These are phyloP conservation scores for Alnus rubra DNA, from an alignment of 306 rosid genomes.

Conservation along the genomic window DNA sequence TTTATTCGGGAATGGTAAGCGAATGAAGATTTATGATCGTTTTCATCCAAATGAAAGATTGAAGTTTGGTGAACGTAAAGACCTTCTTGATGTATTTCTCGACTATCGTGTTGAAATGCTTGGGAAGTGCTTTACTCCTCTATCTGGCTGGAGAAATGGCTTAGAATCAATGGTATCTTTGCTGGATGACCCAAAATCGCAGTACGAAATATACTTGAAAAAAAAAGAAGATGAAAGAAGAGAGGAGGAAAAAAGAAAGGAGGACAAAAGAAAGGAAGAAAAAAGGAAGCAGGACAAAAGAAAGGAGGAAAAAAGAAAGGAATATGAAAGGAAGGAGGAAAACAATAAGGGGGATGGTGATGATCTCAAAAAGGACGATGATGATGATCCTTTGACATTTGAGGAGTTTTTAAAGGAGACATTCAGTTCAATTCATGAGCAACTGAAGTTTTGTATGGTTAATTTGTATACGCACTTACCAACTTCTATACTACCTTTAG, in stretches of 20 bases:
- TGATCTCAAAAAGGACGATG: neutral
- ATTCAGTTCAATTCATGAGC: conserved; percentile 10
- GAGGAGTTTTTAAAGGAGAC: conserved; percentile 31
- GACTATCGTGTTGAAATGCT: conserved; percentile 25
- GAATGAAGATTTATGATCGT: conserved; percentile 26
- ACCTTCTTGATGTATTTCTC: conserved; percentile 31
- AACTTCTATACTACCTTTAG: conserved; percentile 34
- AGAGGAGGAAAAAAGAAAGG: no score
- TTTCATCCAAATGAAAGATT: no score
- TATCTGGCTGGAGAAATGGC: conserved; percentile 25
- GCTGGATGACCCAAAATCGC: conserved; percentile 29
- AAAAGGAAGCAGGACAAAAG: no score
- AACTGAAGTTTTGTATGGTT: conserved; percentile 17
- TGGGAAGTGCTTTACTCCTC: neutral
- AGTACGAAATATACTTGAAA: conserved; percentile 9
- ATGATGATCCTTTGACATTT: conserved; percentile 17
- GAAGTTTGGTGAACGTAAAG: neutral
- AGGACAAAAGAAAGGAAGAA: no score
- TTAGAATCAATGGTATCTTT: conserved; percentile 21
- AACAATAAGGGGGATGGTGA: neutral
- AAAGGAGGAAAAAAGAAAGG: no score
- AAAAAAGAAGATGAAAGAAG: no score
- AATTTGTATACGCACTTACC: conserved; percentile 52
- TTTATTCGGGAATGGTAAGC: conserved; percentile 30
- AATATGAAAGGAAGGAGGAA: neutral